Percentiles rank a stretch among this genome's conserved stretches.
Evolutionary conservation across 257 asterid species (phyloP).

Genomic region (Solanum appendiculatum): DNA sequence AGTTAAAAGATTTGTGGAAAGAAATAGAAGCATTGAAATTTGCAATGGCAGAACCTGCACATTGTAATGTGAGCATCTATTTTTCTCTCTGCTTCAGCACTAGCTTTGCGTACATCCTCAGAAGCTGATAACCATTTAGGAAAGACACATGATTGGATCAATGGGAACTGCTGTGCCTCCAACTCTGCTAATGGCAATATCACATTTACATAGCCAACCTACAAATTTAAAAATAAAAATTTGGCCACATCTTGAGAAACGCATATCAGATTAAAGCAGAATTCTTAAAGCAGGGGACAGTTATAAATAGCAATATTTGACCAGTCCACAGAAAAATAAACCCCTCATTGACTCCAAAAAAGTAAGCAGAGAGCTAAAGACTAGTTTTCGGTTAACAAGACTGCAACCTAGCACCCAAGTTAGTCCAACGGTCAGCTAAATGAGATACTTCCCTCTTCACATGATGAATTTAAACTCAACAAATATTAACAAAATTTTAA

Average conservation of each 20-base stretch:
- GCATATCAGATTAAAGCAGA: background rate
- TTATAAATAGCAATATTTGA: background rate
- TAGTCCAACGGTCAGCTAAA: background rate
- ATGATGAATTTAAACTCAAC: background rate
- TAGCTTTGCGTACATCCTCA: slow-evolving; percentile 77
- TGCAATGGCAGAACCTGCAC: slow-evolving; percentile 48
- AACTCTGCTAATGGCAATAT: slow-evolving; percentile 64
- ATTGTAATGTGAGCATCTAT: slow-evolving; percentile 66
- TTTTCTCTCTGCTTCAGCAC: slow-evolving; percentile 80
- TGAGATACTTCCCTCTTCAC: background rate
- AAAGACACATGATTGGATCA: slow-evolving; percentile 80
- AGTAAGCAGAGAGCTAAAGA: background rate
- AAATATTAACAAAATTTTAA: background rate
- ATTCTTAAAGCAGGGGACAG: background rate
- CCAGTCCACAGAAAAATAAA: background rate
- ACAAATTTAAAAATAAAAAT: slow-evolving; percentile 1
- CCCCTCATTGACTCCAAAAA: background rate
- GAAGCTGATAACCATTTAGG: slow-evolving; percentile 67
- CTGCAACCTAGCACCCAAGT: background rate
- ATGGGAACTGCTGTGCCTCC: slow-evolving; percentile 87
- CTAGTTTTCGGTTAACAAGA: background rate
- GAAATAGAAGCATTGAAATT: background rate
- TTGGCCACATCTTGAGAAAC: background rate
- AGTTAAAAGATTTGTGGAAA: background rate
- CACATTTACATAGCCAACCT: slow-evolving; percentile 74